A percentile compares a stretch with the other conserved stretches of the same genome.
These are phyloP conservation scores for bread wheat (Triticum aestivum) DNA, from an alignment of 176 grass and related monocot species.

Conservation along the genomic window IWGSC_CS_RefSeq_v2.1 NC_057806.1:395652301-395652800, in stretches of 20 bases:
- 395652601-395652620: background rate
- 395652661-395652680: background rate
- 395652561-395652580: background rate
- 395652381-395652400: conserved; percentile 1
- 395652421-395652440: conserved; percentile 44
- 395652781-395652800: background rate
- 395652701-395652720: background rate
- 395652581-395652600: background rate
- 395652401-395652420: conserved; percentile 13
- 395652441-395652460: conserved; percentile 39
- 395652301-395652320: background rate
- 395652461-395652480: conserved; percentile 28
- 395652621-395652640: background rate
- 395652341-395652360: conserved; percentile 44
- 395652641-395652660: background rate
- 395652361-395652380: conserved; percentile 39
- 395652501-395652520: conserved; percentile 63
- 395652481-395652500: conserved; percentile 49
- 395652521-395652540: conserved; percentile 38
- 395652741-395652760: background rate
- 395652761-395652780: background rate
- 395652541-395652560: background rate
- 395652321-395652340: background rate
- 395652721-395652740: background rate
- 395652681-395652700: background rate